Evolutionary conservation across 371 early-diverging fungal species (phyloP), one percentile per base, ranked within the genome.

Genomic region (Mucor piriformis): DNA sequence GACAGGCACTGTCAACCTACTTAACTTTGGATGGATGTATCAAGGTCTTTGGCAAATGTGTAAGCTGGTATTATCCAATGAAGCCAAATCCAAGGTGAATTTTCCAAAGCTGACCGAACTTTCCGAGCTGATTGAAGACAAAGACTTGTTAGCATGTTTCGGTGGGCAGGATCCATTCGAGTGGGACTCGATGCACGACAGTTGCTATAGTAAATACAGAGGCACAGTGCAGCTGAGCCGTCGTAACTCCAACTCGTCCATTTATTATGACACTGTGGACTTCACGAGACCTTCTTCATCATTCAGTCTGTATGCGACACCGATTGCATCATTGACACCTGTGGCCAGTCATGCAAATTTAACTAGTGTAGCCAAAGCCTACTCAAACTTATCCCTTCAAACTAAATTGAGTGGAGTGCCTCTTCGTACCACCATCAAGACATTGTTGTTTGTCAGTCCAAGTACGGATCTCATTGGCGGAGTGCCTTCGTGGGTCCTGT

Each of bases 1-100:
- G 25, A 58, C 67, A 7, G 80, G 80, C 3, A 66, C 72, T 7
- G 73, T 77, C 6, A 67, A 70, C 44, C 35, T 79, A 11, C 51
- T 79, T 16, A 72, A 77, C 48, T 79, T 77, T 52, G 73, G 80
- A 1, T 79, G 80, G 80, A 71, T 79, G 63, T 79, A 77, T 59
- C 73, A 74, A 51, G 76, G 80, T 0, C 6, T 79, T 25, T 79
- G 80, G 80, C 80, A 79, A 50, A 79, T 79, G 77, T 57, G 70
- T 34, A 79, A 79, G 42, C 21, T 77, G 16, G 46, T 79, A 29
- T 50, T 79, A 23, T 64, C 75, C 13, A 66, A 76, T 21, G 75
- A 79, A 42, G 77, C 80, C n/a, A 79, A 72, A 34, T 66, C 57
- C 32, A 63, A 73, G 12, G 67, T 79, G 6, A 61, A 65, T 15